Base-by-base conservation (phyloP, 1,284 basidiomycete genomes). In the Boletus semigastroideus region DNA sequence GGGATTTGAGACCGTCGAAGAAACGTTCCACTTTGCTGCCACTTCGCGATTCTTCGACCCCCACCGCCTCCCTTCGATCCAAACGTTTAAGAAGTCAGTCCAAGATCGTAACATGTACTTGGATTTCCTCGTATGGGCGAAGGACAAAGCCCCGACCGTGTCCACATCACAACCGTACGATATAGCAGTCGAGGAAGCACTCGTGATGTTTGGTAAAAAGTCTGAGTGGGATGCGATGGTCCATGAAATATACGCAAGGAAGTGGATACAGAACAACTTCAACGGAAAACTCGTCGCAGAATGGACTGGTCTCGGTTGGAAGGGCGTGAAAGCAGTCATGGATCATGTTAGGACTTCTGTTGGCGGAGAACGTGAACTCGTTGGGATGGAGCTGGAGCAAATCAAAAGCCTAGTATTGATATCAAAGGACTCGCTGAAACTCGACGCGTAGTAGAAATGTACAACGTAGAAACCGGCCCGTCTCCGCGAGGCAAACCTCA, bases 21-120 rank as follows among this genome's bases (percentile, higher is more conserved):
- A 80, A 25, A 64, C 78, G 5, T 87, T 86, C 58, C 63, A 78
- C 46, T 89, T 87, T 78, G 74, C 78, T 2, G 67, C 71, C 1
- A 71, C 74, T 5, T 82, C 78, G 10, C 74, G 72, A 11, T 78
- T 80, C 51, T 86, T 84, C 58, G 67, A 78, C 51, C 71, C 77
- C 20, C 58, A 58, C 22, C 61, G 57, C 6, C 59, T 65, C 40
- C 63, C 65, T 13, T 61, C 58, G 7, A 74, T 70, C 50, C 56
- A 62, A 19, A 67, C 72, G 2, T 68, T 73, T 44, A 72, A 59
- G 43, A 82, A 79, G 59, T 71, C 76, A 42, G 76, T 72, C 52
- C 62, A 68, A 22, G 72, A 73, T n/a, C 76, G 86, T 17, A 69
- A 62, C 38, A 84, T 87, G 82, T 86, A 83, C 59, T 63, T 68